Conservation (phyloP, 2,329 filamentous ascomycete species). For the Teratosphaeria nubilosa region DNA sequence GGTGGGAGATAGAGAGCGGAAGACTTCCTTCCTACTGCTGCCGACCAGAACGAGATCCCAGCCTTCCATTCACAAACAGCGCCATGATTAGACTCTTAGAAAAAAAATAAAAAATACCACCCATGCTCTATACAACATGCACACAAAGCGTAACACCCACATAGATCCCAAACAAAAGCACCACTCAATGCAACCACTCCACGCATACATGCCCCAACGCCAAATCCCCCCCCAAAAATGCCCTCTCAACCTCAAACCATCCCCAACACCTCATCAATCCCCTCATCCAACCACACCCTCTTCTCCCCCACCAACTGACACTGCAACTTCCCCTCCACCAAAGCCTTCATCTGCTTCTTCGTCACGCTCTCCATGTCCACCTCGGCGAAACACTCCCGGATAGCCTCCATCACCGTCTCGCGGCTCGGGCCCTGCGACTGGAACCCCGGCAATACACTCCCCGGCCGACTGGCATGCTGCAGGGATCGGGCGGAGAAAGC, state of each 20-base stretch:
- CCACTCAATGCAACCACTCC: not conserved
- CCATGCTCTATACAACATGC: no score
- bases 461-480: conserved; percentile 17
- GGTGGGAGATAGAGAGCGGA: no score
- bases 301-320: conserved; percentile 79
- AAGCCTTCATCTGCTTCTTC: conserved; percentile 80
- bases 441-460: conserved; percentile 43
- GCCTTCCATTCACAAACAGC: no score
- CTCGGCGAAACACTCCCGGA: conserved; percentile 70
- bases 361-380: conserved; percentile 95
- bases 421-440: conserved; percentile 64
- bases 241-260: conserved; percentile 57
- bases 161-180: no score
- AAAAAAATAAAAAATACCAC: no score
- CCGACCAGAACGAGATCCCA: no score
- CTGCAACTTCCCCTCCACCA: conserved; percentile 89
- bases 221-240: not conserved
- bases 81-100: no score
- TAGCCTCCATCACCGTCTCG: conserved; percentile 68
- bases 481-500: not conserved
- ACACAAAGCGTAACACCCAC: no score
- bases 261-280: conserved; percentile 87
- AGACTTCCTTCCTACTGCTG: no score
- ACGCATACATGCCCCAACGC: not conserved
- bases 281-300: conserved; percentile 77